Conservation (phyloP, 1,139 yeast genomes). For the Candida smagusa region DNA sequence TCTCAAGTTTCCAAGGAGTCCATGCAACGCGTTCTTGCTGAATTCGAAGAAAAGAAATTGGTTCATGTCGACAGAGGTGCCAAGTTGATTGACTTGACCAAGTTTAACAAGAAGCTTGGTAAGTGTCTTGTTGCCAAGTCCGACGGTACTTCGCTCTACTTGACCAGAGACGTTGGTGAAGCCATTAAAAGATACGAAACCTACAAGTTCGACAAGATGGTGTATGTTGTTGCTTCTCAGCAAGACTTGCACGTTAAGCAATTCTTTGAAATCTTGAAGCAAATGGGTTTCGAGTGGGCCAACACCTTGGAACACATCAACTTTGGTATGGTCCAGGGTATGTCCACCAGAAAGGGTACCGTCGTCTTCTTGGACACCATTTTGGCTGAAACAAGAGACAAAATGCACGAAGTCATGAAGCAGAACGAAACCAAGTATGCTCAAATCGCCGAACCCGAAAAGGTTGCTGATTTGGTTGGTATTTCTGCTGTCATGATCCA, state of each 20-base stretch:
- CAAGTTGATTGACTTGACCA: conserved; percentile 77
- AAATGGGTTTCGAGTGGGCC: conserved; percentile 92
- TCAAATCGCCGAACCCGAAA: conserved; percentile 92
- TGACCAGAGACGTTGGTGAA: conserved; percentile 97
- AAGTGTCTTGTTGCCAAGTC: conserved; percentile 91
- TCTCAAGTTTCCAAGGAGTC: conserved; percentile 80
- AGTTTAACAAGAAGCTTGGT: conserved; percentile 88
- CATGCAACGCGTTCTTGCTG: conserved; percentile 64
- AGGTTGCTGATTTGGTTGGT: conserved; percentile 93
- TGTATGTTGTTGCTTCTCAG: conserved; percentile 92
- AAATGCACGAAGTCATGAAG: conserved; percentile 97
- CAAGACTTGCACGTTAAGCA: conserved; percentile 95
- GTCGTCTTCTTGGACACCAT: conserved; percentile 95
- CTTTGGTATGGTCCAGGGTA: conserved; percentile 98
- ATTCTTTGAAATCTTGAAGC: conserved; percentile 90
- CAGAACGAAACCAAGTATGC: conserved; percentile 88
- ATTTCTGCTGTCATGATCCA: conserved; percentile 98
- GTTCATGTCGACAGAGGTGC: conserved; percentile 92
- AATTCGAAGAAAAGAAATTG: conserved; percentile 65
- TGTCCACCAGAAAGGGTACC: conserved; percentile 98
- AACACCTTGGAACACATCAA: conserved; percentile 74
- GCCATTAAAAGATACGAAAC: conserved; percentile 86
- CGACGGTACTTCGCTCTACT: conserved; percentile 92
- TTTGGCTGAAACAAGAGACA: conserved; percentile 88
- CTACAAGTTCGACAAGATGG: conserved; percentile 91